phyloP scores from a whole-genome alignment of 805 yeast species.

The Clavispora asparagi region DNA sequence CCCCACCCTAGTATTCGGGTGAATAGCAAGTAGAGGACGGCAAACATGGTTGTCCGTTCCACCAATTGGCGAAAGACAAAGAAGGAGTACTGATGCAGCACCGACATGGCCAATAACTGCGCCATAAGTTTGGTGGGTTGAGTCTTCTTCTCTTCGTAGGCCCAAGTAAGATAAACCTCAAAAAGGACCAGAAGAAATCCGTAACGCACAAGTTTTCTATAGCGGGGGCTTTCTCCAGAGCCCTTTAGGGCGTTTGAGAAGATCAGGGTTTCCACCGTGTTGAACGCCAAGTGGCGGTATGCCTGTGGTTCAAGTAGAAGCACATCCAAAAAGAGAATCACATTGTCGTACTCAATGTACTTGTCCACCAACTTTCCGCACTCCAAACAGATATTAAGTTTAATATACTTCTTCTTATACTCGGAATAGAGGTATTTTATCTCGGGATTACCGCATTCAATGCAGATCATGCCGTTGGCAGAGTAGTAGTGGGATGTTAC shows the following conservation, averaged over 20 bases:
- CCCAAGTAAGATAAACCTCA: constrained; percentile 91
- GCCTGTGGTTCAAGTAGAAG: constrained; percentile 83
- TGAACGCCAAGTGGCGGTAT: constrained; percentile 80
- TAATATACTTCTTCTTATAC: constrained; percentile 74
- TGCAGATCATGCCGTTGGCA: constrained; percentile 66
- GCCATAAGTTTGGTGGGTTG: constrained; percentile 22
- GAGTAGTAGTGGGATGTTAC: neutral
- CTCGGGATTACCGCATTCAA: constrained; percentile 68
- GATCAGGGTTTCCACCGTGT: constrained; percentile 39
- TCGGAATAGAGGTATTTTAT: constrained; percentile 61
- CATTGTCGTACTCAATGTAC: constrained; percentile 86
- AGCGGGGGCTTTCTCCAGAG: constrained; percentile 10
- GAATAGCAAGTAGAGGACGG: constrained; percentile 25
- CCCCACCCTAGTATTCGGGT: constrained; percentile 19
- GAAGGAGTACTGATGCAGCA: constrained; percentile 48
- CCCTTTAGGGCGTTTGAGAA: constrained; percentile 4
- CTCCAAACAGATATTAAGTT: constrained; percentile 65
- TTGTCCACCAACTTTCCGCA: constrained; percentile 81
- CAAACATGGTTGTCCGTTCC: constrained; percentile 40
- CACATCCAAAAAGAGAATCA: constrained; percentile 77
- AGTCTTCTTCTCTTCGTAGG: constrained; percentile 66
- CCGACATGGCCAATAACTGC: constrained; percentile 26
- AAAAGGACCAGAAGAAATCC: constrained; percentile 64
- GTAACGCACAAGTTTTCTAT: constrained; percentile 35
- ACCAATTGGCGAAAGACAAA: constrained; percentile 50